These are phyloP conservation scores for Camillea tinctor DNA, from an alignment of 2,329 filamentous ascomycete genomes.

Conservation along the genomic window DNA sequence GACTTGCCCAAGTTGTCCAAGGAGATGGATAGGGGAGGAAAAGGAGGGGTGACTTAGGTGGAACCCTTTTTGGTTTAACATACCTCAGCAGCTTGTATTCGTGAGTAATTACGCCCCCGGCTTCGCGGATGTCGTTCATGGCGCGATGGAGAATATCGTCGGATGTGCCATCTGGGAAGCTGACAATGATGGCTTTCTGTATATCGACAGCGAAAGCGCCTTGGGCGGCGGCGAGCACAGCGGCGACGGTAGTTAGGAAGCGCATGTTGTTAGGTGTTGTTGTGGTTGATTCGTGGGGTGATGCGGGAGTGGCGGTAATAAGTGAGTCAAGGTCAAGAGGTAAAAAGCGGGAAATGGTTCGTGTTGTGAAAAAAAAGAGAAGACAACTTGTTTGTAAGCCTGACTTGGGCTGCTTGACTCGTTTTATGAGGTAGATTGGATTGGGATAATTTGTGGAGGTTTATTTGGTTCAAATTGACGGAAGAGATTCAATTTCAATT, in stretches of 20 bases:
- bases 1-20: background rate
- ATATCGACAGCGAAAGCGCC: conserved; percentile 61
- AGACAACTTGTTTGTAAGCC: background rate
- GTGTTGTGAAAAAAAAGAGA: background rate
- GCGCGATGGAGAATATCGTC: conserved; percentile 67
- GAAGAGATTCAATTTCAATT: too few relatives aligned
- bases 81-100: conserved; percentile 69
- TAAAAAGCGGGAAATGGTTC: background rate
- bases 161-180: conserved; percentile 69
- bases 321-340: background rate
- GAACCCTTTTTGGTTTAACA: too few relatives aligned
- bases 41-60: conserved; percentile 3
- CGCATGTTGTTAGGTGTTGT: conserved; percentile 56
- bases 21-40: background rate
- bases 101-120: conserved; percentile 77
- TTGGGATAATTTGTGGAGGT: background rate
- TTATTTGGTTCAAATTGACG: background rate
- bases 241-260: conserved; percentile 51
- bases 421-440: background rate
- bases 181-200: conserved; percentile 75
- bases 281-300: background rate
- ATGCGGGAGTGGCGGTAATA: conserved; percentile 1
- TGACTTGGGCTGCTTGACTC: too few relatives aligned
- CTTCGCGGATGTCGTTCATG: conserved; percentile 66
- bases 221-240: conserved; percentile 57